A percentile compares a stretch with the other conserved stretches of the same genome.
Evolutionary conservation across 768 basidiomycete species (phyloP).

Genomic region (Termitomyces sp.): DNA sequence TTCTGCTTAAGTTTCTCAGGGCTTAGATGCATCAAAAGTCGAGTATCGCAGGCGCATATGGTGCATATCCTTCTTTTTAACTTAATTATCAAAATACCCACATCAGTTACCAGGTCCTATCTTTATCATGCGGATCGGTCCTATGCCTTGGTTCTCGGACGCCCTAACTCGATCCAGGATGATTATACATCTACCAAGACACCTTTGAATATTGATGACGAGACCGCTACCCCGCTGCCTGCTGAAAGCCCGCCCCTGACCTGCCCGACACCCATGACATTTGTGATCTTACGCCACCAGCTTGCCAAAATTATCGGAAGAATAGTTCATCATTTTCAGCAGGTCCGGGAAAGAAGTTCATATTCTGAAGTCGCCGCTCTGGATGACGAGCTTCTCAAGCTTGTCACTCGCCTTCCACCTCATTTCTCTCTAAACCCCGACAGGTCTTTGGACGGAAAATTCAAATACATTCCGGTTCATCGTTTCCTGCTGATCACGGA

Average conservation of each 20-base stretch:
- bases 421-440: constrained; percentile 77
- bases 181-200: constrained; percentile 81
- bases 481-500: constrained; percentile 89
- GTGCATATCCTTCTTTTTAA: constrained; percentile 32
- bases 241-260: constrained; percentile 56
- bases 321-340: constrained; percentile 92
- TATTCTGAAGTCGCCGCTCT: constrained; percentile 80
- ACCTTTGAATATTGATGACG: constrained; percentile 71
- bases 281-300: constrained; percentile 80
- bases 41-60: constrained; percentile 92
- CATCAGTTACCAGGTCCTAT: constrained; percentile 56
- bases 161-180: constrained; percentile 87
- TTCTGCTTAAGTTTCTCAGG: constrained; percentile 32
- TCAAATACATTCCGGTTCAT: constrained; percentile 71
- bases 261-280: constrained; percentile 80
- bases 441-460: constrained; percentile 65
- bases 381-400: constrained; percentile 80
- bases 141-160: constrained; percentile 86
- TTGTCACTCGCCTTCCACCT: constrained; percentile 73
- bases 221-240: constrained; percentile 38
- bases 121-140: constrained; percentile 93
- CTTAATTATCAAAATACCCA: background rate
- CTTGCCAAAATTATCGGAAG: constrained; percentile 83
- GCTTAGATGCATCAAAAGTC: constrained; percentile 68
- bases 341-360: constrained; percentile 70